Evolutionary conservation across 2,329 filamentous ascomycete species (phyloP).

Genomic region (Ophiosphaerella narmari): DNA sequence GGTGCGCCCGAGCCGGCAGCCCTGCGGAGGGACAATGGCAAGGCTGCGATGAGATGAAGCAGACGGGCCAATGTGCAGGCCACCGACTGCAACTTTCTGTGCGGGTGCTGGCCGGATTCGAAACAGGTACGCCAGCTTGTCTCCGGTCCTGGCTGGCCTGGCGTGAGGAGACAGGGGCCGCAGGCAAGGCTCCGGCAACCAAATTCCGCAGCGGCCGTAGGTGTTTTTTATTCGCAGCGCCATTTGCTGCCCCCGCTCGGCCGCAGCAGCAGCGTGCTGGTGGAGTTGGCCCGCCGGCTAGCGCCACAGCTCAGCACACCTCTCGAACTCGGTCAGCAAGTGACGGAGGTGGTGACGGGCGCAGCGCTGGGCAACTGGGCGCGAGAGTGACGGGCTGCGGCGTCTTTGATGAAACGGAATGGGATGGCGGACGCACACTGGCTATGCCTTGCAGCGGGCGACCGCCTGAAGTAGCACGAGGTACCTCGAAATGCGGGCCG

Average conservation of each 20-base stretch:
- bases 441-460: constrained; percentile 39
- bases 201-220: constrained; percentile 31
- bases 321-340: constrained; percentile 28
- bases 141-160: constrained; percentile 15
- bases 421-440: constrained; percentile 19
- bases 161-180: constrained; percentile 12
- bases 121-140: constrained; percentile 41
- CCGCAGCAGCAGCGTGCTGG: constrained; percentile 31
- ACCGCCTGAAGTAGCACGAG: constrained; percentile 37
- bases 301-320: constrained; percentile 30
- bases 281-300: constrained; percentile 27
- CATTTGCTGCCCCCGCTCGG: constrained; percentile 29
- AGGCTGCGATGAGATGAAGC: neutral
- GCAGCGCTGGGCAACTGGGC: neutral
- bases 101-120: constrained; percentile 27
- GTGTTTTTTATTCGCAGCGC: constrained; percentile 40
- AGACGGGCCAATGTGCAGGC: constrained; percentile 1
- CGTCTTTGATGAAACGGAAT: constrained; percentile 24
- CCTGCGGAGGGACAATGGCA: neutral
- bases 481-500: constrained; percentile 37
- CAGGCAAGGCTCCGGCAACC: constrained; percentile 32
- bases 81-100: constrained; percentile 29
- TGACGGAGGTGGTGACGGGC: neutral
- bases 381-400: neutral
- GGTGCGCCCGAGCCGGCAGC: constrained; percentile 5